Base-by-base conservation (phyloP, 352 stramenopile genomes). In the Globisporangium cystogenes region DNA sequence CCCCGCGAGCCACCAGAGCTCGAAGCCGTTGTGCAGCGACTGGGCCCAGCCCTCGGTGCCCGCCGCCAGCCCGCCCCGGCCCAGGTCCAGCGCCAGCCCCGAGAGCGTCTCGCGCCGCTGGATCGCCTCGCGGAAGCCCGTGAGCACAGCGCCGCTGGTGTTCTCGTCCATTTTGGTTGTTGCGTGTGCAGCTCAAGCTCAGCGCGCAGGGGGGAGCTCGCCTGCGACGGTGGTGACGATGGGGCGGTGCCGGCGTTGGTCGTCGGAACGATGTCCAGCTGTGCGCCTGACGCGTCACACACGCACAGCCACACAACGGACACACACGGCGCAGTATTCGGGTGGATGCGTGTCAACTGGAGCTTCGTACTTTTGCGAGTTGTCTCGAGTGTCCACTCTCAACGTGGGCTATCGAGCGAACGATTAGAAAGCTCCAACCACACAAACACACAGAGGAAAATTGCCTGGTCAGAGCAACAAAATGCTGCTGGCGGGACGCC, bases 1-100 rank as follows among this genome's bases (percentile, higher is more conserved):
- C 33, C 81, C 81, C 6, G 81, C 81, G 51, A 91, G 72, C 81
- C 81, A 91, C 81, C 81, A 91, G 62, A 91, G 86, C 64, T 91
- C 81, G 47, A 91, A 91, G 65, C 81, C 81, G 55, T 91, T 91
- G 70, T 91, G 73, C 55, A 91, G 75, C 39, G 65, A 72, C 36
- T 73, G 62, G 53, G 54, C 47, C 75, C 51, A 91, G 54, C 59
- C 67, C 18, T 59, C 29, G 36, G 61, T 18, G 16, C 4, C 59
- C 44, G 37, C 55, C 58, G 29, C 26, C 26, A 29, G 26, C 5
- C 26, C 44, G 44, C 44, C n/a, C 11, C 40, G 10, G 20, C 20
- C n/a, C 20, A 26, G 8, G 40, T 65, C 60, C 15, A 64, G 26
- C 26, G 73, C 76, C 41, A 83, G 48, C 29, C 70, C 58, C 29